A percentile compares a stretch with the other conserved stretches of the same genome.
phyloP scores from a whole-genome alignment of 2,329 filamentous ascomycete genomes.

The Verticillium alfalfae region DNA sequence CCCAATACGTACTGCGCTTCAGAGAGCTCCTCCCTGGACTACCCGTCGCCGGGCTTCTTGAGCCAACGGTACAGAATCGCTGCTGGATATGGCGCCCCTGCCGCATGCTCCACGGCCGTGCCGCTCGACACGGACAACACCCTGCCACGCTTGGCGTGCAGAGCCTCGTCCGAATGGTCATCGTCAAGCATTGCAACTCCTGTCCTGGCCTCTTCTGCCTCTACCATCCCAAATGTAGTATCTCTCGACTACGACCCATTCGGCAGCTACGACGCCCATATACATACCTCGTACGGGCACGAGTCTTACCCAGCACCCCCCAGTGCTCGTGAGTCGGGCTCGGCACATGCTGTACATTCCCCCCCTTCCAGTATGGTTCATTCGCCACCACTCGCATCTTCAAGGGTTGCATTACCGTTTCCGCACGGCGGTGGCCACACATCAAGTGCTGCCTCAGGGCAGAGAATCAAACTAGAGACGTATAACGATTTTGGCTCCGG shows the following conservation, averaged over 20 bases:
- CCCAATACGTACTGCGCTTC: constrained; percentile 38
- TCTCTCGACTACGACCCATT: constrained; percentile 48
- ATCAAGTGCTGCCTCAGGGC: constrained; percentile 12
- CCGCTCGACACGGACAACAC: constrained; percentile 28
- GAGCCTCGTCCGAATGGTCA: constrained; percentile 38
- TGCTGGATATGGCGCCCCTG: constrained; percentile 31
- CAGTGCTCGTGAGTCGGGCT: neutral
- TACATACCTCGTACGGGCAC: constrained; percentile 36
- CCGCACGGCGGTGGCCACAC: constrained; percentile 7
- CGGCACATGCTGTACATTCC: neutral
- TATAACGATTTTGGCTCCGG: constrained; percentile 26
- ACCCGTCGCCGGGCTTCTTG: constrained; percentile 38
- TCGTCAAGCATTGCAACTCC: constrained; percentile 29
- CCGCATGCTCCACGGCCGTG: constrained; percentile 30
- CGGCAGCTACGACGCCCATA: constrained; percentile 35
- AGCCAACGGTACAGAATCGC: constrained; percentile 37
- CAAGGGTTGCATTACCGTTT: neutral
- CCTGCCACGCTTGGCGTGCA: constrained; percentile 30
- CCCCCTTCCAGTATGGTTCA: neutral
- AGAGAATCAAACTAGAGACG: constrained; percentile 33
- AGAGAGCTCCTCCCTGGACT: constrained; percentile 33
- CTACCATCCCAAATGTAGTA: constrained; percentile 38
- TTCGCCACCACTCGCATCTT: neutral
- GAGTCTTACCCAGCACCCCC: constrained; percentile 34
- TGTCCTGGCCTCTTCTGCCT: constrained; percentile 27